Conservation (phyloP, 2,329 filamentous ascomycete species). For the Didymellaceae sp. region DNA sequence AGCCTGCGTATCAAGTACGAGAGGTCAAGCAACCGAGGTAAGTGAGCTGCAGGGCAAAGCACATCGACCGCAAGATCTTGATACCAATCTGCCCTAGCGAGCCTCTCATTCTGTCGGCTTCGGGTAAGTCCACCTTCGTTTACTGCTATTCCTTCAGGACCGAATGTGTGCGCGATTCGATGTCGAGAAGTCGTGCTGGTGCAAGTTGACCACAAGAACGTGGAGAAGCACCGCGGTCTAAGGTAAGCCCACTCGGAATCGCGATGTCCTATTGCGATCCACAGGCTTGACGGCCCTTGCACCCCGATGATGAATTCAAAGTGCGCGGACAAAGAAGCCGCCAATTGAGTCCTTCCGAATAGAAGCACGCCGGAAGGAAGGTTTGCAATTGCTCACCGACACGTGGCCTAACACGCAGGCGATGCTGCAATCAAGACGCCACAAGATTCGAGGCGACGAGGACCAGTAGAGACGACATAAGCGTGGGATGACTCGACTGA, state of each 20-base stretch:
- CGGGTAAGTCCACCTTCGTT: too few relatives aligned
- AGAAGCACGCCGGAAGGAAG: neutral
- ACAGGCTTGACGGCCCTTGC: too few relatives aligned
- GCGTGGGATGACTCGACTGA: conserved; percentile 2
- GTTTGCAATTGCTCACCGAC: conserved; percentile 2
- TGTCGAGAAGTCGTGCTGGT: neutral
- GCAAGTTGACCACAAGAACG: neutral
- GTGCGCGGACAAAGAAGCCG: conserved; percentile 3
- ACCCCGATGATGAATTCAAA: neutral
- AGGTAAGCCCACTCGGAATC: neutral
- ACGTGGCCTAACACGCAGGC: conserved; percentile 5
- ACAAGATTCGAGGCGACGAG: conserved; percentile 11
- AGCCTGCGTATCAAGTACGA: too few relatives aligned
- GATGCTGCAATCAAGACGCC: conserved; percentile 16
- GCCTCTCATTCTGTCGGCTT: too few relatives aligned
- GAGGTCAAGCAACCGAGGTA: too few relatives aligned
- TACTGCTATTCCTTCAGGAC: too few relatives aligned
- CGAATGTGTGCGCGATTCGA: too few relatives aligned
- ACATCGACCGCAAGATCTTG: too few relatives aligned
- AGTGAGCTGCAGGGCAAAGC: too few relatives aligned
- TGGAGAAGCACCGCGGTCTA: neutral
- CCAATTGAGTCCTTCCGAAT: neutral
- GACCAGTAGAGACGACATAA: neutral
- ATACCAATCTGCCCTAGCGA: too few relatives aligned
- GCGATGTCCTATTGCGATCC: too few relatives aligned